Base-by-base conservation (phyloP, 1,284 basidiomycete genomes). In the Porodaedalea pini region DNA sequence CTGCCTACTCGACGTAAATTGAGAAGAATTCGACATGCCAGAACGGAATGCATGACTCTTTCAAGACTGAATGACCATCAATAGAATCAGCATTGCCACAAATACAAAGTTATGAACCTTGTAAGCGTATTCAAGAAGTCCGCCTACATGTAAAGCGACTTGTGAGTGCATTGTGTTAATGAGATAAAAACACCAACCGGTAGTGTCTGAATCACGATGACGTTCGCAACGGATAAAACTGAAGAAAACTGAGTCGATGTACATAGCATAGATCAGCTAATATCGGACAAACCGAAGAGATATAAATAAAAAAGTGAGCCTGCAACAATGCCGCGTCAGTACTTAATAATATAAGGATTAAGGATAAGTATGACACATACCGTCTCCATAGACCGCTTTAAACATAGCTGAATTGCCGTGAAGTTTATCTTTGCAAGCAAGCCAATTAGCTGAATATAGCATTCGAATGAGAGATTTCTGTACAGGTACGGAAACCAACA, bases 351-450 rank as follows among this genome's bases (percentile, higher is more conserved):
- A 40, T 41, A 53, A n/a, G 21, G 27, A 47, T 17, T 23, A 25
- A 6, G 47, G 13, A 13, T 51, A 39, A 13, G 17, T 29, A 34
- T 48, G 47, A 15, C 6, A 45, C 43, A 15, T n/a, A 54, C 53
- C 53, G 23, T 54, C 53, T 45, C 53, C 19, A 45, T 54, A 54
- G 13, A 54, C 43, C 5, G 41, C 53, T 31, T 54, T 54, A 17
- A 45, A 44, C 19, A 54, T 13, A 10, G 40, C 40, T 11, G 53
- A 44, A n/a, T 45, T 27, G 1, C 41, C 53, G 17, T 54, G 53
- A 11, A 47, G 25, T n/a, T 45, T 25, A 25, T 44, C 53, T 54
- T 7, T 31, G 31, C 11, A 21, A 11, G 29, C n/a, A 37, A 3
- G 23, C 29, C 32, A 17, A 54, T 15, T 47, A 45, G 17, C 23